phyloP scores from a whole-genome alignment of 805 yeast genomes.

The Wickerhamomyces tratensis region DNA sequence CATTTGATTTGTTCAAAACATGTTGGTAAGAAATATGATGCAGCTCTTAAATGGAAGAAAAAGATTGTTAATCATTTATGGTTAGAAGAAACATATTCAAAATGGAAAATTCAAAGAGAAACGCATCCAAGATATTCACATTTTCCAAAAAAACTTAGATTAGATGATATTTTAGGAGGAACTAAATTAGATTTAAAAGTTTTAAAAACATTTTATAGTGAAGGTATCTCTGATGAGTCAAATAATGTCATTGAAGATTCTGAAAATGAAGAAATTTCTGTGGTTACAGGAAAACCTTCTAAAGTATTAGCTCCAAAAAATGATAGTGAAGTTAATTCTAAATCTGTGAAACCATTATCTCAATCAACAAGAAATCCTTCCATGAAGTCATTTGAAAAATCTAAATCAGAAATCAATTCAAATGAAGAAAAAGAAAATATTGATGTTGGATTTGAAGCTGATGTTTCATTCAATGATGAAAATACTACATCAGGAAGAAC shows the following conservation, averaged over 20 bases:
- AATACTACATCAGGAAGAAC: neutral
- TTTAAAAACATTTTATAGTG: constrained; percentile 28
- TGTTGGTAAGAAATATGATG: constrained; percentile 64
- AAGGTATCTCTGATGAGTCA: constrained; percentile 13
- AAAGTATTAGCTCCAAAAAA: neutral
- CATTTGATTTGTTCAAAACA: constrained; percentile 62
- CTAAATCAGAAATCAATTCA: too few relatives aligned
- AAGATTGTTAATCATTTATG: constrained; percentile 71
- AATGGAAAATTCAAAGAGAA: constrained; percentile 47
- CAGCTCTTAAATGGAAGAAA: constrained; percentile 58
- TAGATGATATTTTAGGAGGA: constrained; percentile 42
- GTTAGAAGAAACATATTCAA: constrained; percentile 72
- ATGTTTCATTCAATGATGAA: too few relatives aligned
- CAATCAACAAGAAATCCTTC: too few relatives aligned
- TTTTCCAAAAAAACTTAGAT: constrained; percentile 30
- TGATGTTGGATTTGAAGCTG: too few relatives aligned
- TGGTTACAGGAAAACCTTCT: neutral
- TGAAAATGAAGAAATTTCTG: constrained; percentile 9
- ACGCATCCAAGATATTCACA: constrained; percentile 35
- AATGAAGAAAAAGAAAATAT: too few relatives aligned
- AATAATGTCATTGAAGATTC: constrained; percentile 15
- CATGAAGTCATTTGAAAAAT: too few relatives aligned
- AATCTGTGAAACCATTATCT: neutral
- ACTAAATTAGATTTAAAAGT: constrained; percentile 34
- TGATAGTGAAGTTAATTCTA: neutral